phyloP scores from a whole-genome alignment of 768 basidiomycete species.

The Macrolepiota fuliginosa region DNA sequence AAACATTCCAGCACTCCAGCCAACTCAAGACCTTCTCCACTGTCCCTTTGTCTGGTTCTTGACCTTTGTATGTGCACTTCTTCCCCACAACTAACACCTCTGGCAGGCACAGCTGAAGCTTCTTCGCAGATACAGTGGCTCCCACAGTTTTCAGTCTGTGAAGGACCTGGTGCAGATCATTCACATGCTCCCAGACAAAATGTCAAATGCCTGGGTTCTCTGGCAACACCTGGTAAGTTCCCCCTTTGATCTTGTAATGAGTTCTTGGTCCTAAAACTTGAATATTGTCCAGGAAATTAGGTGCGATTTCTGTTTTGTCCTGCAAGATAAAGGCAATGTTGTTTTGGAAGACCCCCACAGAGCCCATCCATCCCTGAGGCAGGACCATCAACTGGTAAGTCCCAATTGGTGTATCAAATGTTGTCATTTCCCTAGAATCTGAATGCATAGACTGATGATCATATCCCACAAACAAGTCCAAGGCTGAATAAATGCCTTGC shows the following conservation, averaged over 20 bases:
- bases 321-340: slow-evolving; percentile 30
- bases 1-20: slow-evolving; percentile 19
- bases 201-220: slow-evolving; percentile 27
- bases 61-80: slow-evolving; percentile 23
- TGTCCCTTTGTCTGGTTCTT: slow-evolving; percentile 20
- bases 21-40: slow-evolving; percentile 21
- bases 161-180: slow-evolving; percentile 29
- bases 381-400: slow-evolving; percentile 28
- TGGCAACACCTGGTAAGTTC: slow-evolving; percentile 18
- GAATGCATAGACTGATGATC: slow-evolving; percentile 26
- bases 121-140: slow-evolving; percentile 26
- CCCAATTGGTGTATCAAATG: slow-evolving; percentile 37
- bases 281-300: slow-evolving; percentile 31
- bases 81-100: slow-evolving; percentile 24
- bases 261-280: slow-evolving; percentile 29
- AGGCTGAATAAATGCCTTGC: slow-evolving; percentile 18
- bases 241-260: slow-evolving; percentile 22
- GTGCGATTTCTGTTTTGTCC: slow-evolving; percentile 22
- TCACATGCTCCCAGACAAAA: slow-evolving; percentile 39
- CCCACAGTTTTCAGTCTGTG: slow-evolving; percentile 19
- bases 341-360: slow-evolving; percentile 28
- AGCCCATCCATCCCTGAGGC: slow-evolving; percentile 40
- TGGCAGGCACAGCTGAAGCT: slow-evolving; percentile 23
- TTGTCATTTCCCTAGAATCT: slow-evolving; percentile 29
- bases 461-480: slow-evolving; percentile 35